Base-by-base conservation (phyloP, 2,329 filamentous ascomycete genomes). In the Verticillium nonalfalfae region DNA sequence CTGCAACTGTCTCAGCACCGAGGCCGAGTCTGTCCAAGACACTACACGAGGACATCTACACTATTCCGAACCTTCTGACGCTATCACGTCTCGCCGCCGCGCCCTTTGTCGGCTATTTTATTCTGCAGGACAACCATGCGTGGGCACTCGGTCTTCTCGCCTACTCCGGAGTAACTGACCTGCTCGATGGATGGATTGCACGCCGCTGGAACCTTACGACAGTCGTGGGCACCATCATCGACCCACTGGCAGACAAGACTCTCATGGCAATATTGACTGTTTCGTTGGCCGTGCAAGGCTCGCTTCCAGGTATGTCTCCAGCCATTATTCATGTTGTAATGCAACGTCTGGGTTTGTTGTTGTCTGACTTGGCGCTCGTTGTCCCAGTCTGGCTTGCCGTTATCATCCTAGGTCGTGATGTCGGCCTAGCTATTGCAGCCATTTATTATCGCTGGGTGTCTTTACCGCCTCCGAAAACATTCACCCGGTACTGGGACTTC, bases 371-470 rank as follows among this genome's bases (percentile, higher is more conserved):
- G 10, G 10, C 18, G 18, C 9, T 59, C 35, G 57, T 56, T 5
- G 31, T 14, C 55, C 3, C 61, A 91, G 88, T 93, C 40, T 97
- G 93, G 85, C 82, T 98, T 3, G 93, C 93, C 2, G 84, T 83
- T n/a, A 86, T 98, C 58, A 97, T 99, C 64, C 85, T 99, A 3
- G 93, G 93, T 34, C 86, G 95, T 54, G 95, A 99, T 69, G 85
- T 90, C 52, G 91, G 88, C 21, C 83, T 99, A 4, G 93, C 85
- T 33, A 82, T 97, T 26, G 87, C 93, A 1, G 95, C 95, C 31
- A 88, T 99, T 67, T 98, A 97, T 79, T 98, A 95, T 75, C 89
- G 95, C 65, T 98, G 92, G 85, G 96, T 97, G 66, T 96, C 91
- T 2, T 83, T 99, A 6, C 95, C 95, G 0, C 88, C 91, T 0